phyloP scores from a whole-genome alignment of 2,329 filamentous ascomycete species.

The Didymella exigua region DNA sequence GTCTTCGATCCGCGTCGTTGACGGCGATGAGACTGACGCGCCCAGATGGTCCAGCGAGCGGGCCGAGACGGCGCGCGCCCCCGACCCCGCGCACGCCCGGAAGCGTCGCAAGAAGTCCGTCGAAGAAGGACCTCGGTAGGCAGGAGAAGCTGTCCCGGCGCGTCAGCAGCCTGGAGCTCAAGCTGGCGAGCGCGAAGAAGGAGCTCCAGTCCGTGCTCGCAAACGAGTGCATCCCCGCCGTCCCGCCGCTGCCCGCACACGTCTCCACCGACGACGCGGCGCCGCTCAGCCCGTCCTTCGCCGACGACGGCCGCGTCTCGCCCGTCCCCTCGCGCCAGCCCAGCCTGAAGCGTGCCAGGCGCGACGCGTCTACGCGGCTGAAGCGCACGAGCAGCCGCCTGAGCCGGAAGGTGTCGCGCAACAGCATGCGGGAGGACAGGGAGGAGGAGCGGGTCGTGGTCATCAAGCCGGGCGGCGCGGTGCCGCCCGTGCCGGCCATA shows the following conservation, averaged over 20 bases:
- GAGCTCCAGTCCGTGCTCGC: constrained; percentile 58
- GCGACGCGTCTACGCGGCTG: constrained; percentile 19
- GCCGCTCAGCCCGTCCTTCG: constrained; percentile 6
- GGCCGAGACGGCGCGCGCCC: background rate
- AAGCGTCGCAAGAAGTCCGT: constrained; percentile 55
- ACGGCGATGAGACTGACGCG: background rate
- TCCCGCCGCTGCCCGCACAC: constrained; percentile 40
- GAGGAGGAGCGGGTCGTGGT: constrained; percentile 30
- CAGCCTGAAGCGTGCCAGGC: constrained; percentile 24
- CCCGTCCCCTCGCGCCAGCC: background rate
- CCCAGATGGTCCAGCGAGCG: background rate
- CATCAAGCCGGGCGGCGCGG: constrained; percentile 38
- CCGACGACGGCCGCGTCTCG: constrained; percentile 1
- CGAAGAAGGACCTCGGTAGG: constrained; percentile 62
- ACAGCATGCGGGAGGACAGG: background rate
- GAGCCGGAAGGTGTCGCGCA: background rate
- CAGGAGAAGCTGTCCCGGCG: constrained; percentile 64
- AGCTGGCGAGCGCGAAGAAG: constrained; percentile 60
- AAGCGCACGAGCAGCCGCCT: constrained; percentile 22
- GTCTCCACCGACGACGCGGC: constrained; percentile 31
- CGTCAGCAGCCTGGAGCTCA: constrained; percentile 65
- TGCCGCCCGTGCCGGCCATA: constrained; percentile 39
- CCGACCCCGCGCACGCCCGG: constrained; percentile 31
- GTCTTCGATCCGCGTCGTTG: background rate
- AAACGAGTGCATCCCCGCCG: constrained; percentile 49